Conservation (phyloP, 2,329 filamentous ascomycete genomes). For the Phyllosticta paracitricarpa region DNA sequence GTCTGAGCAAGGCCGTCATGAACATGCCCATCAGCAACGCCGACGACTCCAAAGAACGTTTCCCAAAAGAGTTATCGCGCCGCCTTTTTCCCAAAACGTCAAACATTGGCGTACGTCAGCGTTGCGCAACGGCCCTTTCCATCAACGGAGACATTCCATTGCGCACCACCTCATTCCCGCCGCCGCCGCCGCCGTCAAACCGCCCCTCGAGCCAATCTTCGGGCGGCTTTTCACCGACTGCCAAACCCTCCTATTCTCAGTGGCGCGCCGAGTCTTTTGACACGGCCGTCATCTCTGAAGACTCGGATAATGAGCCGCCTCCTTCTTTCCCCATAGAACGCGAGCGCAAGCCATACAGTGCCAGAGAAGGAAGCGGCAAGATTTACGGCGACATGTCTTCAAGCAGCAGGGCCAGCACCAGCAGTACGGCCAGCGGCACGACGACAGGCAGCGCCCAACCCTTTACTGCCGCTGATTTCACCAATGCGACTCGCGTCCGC, state of each 20-base stretch:
- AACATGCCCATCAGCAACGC: slow-evolving; percentile 62
- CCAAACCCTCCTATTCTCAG: slow-evolving; percentile 20
- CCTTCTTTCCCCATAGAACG: slow-evolving; percentile 49
- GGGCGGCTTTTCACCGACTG: not conserved
- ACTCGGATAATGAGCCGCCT: slow-evolving; percentile 28
- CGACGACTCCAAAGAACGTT: slow-evolving; percentile 55
- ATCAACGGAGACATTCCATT: slow-evolving; percentile 34
- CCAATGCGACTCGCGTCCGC: slow-evolving; percentile 17
- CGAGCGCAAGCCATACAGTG: slow-evolving; percentile 54
- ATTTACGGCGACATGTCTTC: slow-evolving; percentile 32
- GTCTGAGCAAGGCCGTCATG: slow-evolving; percentile 57
- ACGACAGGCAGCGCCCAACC: slow-evolving; percentile 13
- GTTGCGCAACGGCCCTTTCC: slow-evolving; percentile 51
- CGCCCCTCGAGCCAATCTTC: slow-evolving; percentile 7
- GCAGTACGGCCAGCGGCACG: slow-evolving; percentile 13
- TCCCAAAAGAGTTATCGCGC: slow-evolving; percentile 69
- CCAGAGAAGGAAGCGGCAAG: slow-evolving; percentile 50
- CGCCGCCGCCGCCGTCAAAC: slow-evolving; percentile 15
- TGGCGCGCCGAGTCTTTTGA: slow-evolving; percentile 16
- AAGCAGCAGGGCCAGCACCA: not conserved
- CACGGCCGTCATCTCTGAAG: slow-evolving; percentile 27
- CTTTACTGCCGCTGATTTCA: slow-evolving; percentile 14
- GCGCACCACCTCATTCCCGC: slow-evolving; percentile 27
- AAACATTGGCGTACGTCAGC: slow-evolving; percentile 48
- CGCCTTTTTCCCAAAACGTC: slow-evolving; percentile 56